Conservation (phyloP, 805 yeast species). For the Candida gorgasii region DNA sequence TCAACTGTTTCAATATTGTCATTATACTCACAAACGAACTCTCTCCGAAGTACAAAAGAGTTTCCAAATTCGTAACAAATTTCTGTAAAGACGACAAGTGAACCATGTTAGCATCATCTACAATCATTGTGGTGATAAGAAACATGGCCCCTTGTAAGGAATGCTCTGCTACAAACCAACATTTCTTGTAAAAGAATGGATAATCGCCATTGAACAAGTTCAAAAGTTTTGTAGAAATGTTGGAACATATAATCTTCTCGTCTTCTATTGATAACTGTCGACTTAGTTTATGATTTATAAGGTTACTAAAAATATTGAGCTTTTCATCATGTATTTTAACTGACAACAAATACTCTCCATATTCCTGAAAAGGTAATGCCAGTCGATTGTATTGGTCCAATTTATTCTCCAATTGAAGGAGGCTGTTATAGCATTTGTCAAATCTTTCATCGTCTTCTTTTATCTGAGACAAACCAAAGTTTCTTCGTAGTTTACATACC, state of each 20-base stretch:
- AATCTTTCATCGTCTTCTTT: conserved; percentile 15
- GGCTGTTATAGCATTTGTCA: not conserved
- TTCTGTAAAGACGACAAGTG: not conserved
- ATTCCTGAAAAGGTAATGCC: not conserved
- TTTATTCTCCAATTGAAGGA: not conserved
- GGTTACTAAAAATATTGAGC: not conserved
- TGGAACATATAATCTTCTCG: conserved; percentile 1
- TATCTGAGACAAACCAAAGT: conserved; percentile 23
- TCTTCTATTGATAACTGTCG: not conserved
- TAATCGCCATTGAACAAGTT: conserved; percentile 9
- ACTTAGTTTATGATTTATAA: conserved; percentile 1
- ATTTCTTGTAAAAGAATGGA: conserved; percentile 11
- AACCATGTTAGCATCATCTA: conserved; percentile 3
- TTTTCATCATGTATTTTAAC: conserved; percentile 9
- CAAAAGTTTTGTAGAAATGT: conserved; percentile 1
- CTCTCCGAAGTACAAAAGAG: not conserved
- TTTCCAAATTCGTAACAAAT: conserved; percentile 3
- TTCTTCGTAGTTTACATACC: no score
- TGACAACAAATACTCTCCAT: conserved; percentile 4
- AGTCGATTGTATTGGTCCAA: not conserved
- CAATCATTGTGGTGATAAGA: conserved; percentile 10
- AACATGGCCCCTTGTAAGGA: conserved; percentile 12
- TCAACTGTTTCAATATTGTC: conserved; percentile 1
- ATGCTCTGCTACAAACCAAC: conserved; percentile 13
- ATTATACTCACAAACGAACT: conserved; percentile 3